These are phyloP conservation scores for Rhizophagus sp. DNA, from an alignment of 192 early-diverging fungal species.

Conservation along the genomic window DNA sequence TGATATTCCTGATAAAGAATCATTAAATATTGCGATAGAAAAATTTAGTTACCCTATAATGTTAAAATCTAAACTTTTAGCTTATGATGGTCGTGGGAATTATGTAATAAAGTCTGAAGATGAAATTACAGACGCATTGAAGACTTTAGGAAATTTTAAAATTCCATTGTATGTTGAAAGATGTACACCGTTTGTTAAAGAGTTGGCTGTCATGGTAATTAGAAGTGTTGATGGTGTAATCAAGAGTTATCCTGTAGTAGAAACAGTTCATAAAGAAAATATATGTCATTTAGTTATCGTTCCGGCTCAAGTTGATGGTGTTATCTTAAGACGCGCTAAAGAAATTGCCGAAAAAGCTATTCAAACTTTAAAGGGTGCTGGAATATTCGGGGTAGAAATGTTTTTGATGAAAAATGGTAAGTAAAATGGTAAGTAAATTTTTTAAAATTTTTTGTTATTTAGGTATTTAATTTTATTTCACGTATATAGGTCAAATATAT, in stretches of 20 bases:
- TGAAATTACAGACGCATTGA: conserved; percentile 67
- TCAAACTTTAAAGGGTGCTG: conserved; percentile 74
- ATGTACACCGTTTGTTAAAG: conserved; percentile 89
- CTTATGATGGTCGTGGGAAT: conserved; percentile 97
- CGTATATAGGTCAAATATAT: conserved; percentile 63
- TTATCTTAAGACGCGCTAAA: conserved; percentile 68
- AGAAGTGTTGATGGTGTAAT: conserved; percentile 73
- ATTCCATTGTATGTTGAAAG: conserved; percentile 90
- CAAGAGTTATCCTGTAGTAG: conserved; percentile 89
- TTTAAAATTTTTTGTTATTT: not conserved
- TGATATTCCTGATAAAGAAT: conserved; percentile 58
- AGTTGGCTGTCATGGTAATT: conserved; percentile 98
- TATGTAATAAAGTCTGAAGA: conserved; percentile 73
- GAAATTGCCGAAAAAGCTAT: conserved; percentile 86
- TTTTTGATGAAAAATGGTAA: conserved; percentile 86
- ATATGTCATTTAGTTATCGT: conserved; percentile 96
- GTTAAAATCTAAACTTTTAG: conserved; percentile 91
- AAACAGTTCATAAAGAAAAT: conserved; percentile 96
- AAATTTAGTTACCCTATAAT: conserved; percentile 92
- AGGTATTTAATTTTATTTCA: not conserved
- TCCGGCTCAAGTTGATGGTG: conserved; percentile 93
- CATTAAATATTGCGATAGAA: conserved; percentile 54
- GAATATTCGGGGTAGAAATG: conserved; percentile 98
- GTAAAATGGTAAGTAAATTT: not conserved
- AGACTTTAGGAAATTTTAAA: conserved; percentile 56